Evolutionary conservation across 2,329 filamentous ascomycete species (phyloP).

Genomic region (Talaromyces sp.): DNA sequence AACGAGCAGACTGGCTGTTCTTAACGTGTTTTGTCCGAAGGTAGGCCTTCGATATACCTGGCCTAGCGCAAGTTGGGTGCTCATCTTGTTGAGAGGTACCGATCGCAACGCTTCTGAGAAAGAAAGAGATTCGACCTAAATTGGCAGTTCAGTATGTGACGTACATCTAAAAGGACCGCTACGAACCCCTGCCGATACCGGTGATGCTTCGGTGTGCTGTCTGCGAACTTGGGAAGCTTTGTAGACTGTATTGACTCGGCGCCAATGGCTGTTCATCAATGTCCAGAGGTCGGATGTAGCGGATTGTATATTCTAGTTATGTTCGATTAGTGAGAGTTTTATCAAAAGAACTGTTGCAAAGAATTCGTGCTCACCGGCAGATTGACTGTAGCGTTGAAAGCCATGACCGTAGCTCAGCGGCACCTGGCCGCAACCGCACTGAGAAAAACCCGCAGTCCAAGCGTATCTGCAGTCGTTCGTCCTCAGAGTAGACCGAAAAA

Average conservation of each 20-base stretch:
- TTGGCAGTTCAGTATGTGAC: background rate
- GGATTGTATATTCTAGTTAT: conserved; percentile 44
- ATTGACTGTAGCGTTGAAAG: conserved; percentile 49
- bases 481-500: conserved; percentile 21
- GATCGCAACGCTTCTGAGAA: conserved; percentile 30
- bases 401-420: conserved; percentile 45
- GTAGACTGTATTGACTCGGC: conserved; percentile 24
- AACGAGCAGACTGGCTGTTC: conserved; percentile 21
- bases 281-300: conserved; percentile 44
- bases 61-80: conserved; percentile 21
- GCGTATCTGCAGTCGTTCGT: background rate
- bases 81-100: conserved; percentile 27
- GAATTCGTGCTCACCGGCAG: conserved; percentile 40
- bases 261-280: conserved; percentile 40
- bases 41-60: conserved; percentile 21
- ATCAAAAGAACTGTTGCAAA: background rate
- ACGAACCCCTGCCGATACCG: conserved; percentile 10
- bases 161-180: background rate
- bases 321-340: background rate
- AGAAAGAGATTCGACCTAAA: conserved; percentile 19
- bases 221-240: conserved; percentile 9
- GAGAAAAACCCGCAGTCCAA: background rate
- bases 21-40: conserved; percentile 18
- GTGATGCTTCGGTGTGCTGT: conserved; percentile 17
- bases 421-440: conserved; percentile 33